A percentile compares a stretch with the other conserved stretches of the same genome.
phyloP scores from a whole-genome alignment of 768 basidiomycete species.

The Suillus variegatus region DNA sequence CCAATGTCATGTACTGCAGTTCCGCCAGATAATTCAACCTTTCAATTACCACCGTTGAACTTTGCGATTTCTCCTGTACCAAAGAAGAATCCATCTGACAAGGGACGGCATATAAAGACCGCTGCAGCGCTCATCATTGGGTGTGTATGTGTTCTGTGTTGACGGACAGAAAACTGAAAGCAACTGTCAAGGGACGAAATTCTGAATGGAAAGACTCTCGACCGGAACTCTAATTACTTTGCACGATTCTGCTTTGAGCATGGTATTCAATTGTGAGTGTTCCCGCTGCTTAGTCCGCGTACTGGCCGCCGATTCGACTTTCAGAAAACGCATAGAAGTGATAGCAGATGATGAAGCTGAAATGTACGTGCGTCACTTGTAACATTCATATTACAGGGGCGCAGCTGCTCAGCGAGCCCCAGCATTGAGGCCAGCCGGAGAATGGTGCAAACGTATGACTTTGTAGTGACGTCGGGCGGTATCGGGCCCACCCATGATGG shows the following conservation, averaged over 20 bases:
- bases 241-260: slow-evolving; percentile 89
- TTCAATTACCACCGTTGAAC: slow-evolving; percentile 1
- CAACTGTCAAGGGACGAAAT: slow-evolving; percentile 72
- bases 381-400: neutral
- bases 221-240: slow-evolving; percentile 83
- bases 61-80: slow-evolving; percentile 62
- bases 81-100: slow-evolving; percentile 61
- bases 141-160: slow-evolving; percentile 36
- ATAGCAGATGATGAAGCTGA: slow-evolving; percentile 89
- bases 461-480: slow-evolving; percentile 89
- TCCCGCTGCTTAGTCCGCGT: neutral
- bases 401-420: slow-evolving; percentile 9
- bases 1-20: slow-evolving; percentile 10
- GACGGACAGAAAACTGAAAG: neutral
- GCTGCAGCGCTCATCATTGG: slow-evolving; percentile 80
- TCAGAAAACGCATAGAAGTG: slow-evolving; percentile 85
- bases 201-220: slow-evolving; percentile 87
- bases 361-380: slow-evolving; percentile 56
- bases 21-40: neutral
- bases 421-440: slow-evolving; percentile 85
- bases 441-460: slow-evolving; percentile 81
- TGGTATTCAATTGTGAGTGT: slow-evolving; percentile 71
- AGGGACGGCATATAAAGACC: slow-evolving; percentile 68
- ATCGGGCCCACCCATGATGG: slow-evolving; percentile 93
- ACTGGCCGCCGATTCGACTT: slow-evolving; percentile 16